phyloP scores from a whole-genome alignment of 2,329 filamentous ascomycete genomes.

The Celoporthe dispersa region DNA sequence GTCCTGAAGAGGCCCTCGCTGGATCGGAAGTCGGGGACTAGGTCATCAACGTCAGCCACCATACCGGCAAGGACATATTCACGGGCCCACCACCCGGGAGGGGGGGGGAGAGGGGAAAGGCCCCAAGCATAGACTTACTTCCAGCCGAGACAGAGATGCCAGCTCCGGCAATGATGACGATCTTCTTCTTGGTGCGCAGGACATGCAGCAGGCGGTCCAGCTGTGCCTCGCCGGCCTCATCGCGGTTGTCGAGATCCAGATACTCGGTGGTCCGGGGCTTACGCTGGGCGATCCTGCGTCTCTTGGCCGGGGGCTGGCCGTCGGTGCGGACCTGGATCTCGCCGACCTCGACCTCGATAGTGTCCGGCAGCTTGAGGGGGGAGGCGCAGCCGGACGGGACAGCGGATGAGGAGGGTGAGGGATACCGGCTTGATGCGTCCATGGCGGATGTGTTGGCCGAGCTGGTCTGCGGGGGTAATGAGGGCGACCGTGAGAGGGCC shows the following conservation, averaged over 20 bases:
- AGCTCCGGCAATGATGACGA: constrained; percentile 93
- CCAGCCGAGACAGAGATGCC: constrained; percentile 97
- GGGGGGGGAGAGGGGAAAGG: not conserved
- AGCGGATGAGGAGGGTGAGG: constrained; percentile 54
- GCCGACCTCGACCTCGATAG: constrained; percentile 35
- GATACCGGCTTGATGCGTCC: constrained; percentile 52
- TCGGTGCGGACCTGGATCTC: constrained; percentile 53
- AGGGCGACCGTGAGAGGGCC: constrained; percentile 57
- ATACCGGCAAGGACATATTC: constrained; percentile 5
- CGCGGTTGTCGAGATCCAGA: constrained; percentile 67
- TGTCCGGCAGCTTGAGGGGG: constrained; percentile 51
- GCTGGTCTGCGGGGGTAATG: constrained; percentile 42
- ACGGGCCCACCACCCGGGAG: no score
- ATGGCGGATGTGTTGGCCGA: constrained; percentile 31
- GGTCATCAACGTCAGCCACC: constrained; percentile 18
- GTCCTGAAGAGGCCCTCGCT: constrained; percentile 86
- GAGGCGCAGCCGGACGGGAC: constrained; percentile 55
- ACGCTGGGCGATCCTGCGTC: constrained; percentile 65
- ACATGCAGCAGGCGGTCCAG: constrained; percentile 74
- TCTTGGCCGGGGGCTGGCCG: constrained; percentile 74
- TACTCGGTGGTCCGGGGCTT: constrained; percentile 78
- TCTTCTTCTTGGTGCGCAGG: constrained; percentile 89
- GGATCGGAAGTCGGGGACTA: constrained; percentile 95
- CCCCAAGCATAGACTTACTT: constrained; percentile 59
- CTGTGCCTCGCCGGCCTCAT: constrained; percentile 59